Base-by-base conservation (phyloP, 495 filamentous ascomycete species). In the Talaromyces stipitatus region DNA sequence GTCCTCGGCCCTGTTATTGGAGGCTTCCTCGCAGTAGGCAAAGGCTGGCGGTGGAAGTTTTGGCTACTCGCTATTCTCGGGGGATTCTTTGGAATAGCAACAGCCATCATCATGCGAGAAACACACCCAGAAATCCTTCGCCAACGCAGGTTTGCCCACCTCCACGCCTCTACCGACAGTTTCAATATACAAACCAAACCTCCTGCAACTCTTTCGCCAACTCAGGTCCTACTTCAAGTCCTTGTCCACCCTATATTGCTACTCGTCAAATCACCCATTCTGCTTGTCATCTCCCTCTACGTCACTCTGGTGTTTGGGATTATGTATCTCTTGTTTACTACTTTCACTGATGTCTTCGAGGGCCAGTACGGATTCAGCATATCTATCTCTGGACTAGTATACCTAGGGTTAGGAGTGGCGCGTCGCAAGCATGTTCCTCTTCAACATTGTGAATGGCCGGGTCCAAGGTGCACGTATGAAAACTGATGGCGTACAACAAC, bases 61-160 rank as follows among this genome's bases (percentile, higher is more conserved):
- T 73, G 75, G 66, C 53, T 77, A 2, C 65, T 77, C 2, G 62
- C 72, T 0, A 77, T 82, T 30, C 55, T 78, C 6, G 66, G 67
- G 2, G 63, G 64, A 27, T 58, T 45, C 30, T 54, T 66, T 28
- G 56, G 58, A 11, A 24, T 72, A 26, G n/a, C 79, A n/a, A 74
- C 73, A 46, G 55, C 81, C 38, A 60, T 69, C 14, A 62, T 88
- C 8, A 74, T 81, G 18, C 81, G 79, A 53, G 90, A 95, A 68
- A 91, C 87, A 18, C 72, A 90, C 23, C 88, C 86, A 10, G 80
- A 78, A 43, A 85, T 91, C 14, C 70, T 95, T 16, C 72, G 95
- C 9, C 81, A 78, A 29, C 78, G 83, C 12, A 92, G 89, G 64
- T 87, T 87, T 2, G 69, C 69, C 10, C 67, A 73, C n/a, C 69